A percentile compares a stretch with the other conserved stretches of the same genome.
Conservation (phyloP, 768 basidiomycete genomes). For the Hydnum rufescens region DNA sequence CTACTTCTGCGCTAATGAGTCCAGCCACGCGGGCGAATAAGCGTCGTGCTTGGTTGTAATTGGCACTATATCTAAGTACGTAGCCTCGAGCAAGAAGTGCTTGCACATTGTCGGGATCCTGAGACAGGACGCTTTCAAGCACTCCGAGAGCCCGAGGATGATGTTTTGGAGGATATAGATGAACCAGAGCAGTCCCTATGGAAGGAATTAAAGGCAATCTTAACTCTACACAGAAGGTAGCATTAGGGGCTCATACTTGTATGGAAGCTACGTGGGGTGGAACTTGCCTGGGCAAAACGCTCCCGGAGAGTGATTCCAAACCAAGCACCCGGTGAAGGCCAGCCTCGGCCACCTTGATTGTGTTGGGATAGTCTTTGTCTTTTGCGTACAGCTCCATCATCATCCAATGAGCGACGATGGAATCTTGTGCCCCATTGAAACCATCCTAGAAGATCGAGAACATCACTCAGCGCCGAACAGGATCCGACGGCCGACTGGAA, state of each 20-base stretch:
- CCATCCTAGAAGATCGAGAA: conserved; percentile 28
- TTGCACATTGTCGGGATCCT: conserved; percentile 39
- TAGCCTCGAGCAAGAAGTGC: conserved; percentile 61
- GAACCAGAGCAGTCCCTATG: conserved; percentile 42
- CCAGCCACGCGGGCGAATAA: conserved; percentile 40
- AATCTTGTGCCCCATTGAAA: conserved; percentile 30
- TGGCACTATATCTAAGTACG: conserved; percentile 38
- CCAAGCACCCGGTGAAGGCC: too few species aligned
- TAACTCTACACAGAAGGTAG: not conserved
- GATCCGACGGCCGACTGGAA: too few species aligned
- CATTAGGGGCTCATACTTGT: not conserved
- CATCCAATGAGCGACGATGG: conserved; percentile 47
- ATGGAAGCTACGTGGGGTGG: too few species aligned
- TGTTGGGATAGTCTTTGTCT: conserved; percentile 55
- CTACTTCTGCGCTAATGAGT: conserved; percentile 21
- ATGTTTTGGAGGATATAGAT: conserved; percentile 78
- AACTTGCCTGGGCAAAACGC: too few species aligned
- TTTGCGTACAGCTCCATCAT: conserved; percentile 41
- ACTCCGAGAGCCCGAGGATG: conserved; percentile 59
- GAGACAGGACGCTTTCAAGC: conserved; percentile 46
- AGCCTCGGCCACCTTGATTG: conserved; percentile 48
- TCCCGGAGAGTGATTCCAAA: too few species aligned
- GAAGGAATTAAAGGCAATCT: not conserved
- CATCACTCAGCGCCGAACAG: not conserved
- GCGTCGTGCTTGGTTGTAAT: conserved; percentile 47